These are phyloP conservation scores for Gossypium aridum DNA, from an alignment of 441 rosid genomes.

Conservation along the genomic window DNA sequence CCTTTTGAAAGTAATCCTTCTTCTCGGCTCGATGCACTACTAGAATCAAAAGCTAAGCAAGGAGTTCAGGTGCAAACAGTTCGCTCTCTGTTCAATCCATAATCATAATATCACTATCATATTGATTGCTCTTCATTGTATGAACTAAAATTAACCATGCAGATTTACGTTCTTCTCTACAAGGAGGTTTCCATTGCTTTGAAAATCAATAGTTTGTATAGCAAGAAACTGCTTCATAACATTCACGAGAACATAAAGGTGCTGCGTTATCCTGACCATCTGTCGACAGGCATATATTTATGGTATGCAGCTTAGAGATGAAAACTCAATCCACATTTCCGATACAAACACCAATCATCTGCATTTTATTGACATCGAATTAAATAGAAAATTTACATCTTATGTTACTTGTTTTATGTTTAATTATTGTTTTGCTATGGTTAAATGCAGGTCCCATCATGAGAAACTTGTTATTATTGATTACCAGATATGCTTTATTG, in stretches of 20 bases:
- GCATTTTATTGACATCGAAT: neutral
- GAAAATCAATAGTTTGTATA: constrained; percentile 62
- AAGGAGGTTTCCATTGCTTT: constrained; percentile 73
- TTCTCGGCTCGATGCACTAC: constrained; percentile 51
- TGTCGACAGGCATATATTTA: constrained; percentile 57
- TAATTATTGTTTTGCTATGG: constrained; percentile 9
- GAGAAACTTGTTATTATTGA: constrained; percentile 69
- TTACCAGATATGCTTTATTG: constrained; percentile 58
- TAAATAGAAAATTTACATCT: neutral
- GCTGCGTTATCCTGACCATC: constrained; percentile 70
- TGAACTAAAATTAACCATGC: constrained; percentile 13
- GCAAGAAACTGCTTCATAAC: constrained; percentile 55
- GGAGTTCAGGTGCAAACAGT: constrained; percentile 51
- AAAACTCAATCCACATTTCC: neutral
- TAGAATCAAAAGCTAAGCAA: constrained; percentile 66
- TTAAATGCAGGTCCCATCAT: constrained; percentile 63
- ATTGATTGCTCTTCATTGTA: neutral
- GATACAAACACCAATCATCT: neutral
- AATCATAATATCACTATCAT: neutral
- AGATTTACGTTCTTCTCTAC: constrained; percentile 69
- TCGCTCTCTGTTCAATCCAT: neutral
- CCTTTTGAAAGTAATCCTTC: constrained; percentile 52
- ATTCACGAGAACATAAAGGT: constrained; percentile 69
- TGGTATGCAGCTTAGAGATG: constrained; percentile 37
- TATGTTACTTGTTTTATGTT: constrained; percentile 5